A percentile compares a stretch with the other conserved stretches of the same genome.
phyloP scores from a whole-genome alignment of 1,284 basidiomycete species.

The Ustilago trichophora region DNA sequence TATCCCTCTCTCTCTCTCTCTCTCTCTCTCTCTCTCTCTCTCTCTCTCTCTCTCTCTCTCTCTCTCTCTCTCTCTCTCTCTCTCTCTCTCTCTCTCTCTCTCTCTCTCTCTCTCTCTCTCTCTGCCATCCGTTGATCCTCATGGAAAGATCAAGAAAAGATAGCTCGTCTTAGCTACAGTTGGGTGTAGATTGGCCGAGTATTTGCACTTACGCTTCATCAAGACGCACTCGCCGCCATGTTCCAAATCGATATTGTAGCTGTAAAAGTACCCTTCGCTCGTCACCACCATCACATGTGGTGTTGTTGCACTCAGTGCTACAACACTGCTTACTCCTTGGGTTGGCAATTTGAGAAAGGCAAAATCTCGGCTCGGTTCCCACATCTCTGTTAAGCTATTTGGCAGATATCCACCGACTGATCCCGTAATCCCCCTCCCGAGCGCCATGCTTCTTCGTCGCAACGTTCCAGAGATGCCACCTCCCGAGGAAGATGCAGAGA shows the following conservation, averaged over 20 bases:
- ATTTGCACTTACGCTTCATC: too few relatives aligned
- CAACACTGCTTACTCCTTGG: slow-evolving; percentile 71
- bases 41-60: too few relatives aligned
- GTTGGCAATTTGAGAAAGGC: slow-evolving; percentile 89
- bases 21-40: too few relatives aligned
- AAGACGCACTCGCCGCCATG: slow-evolving; percentile 93
- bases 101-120: too few relatives aligned
- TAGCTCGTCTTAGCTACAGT: too few relatives aligned
- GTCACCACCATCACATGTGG: slow-evolving; percentile 98
- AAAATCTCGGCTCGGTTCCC: slow-evolving; percentile 96
- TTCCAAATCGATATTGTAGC: slow-evolving; percentile 94
- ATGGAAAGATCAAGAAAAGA: too few relatives aligned
- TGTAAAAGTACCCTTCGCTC: slow-evolving; percentile 93
- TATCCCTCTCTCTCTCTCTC: too few relatives aligned
- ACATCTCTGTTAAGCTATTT: slow-evolving; percentile 89
- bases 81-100: too few relatives aligned
- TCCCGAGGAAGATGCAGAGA: too few relatives aligned
- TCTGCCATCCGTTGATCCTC: too few relatives aligned
- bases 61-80: too few relatives aligned
- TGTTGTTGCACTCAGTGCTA: slow-evolving; percentile 72
- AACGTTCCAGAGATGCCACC: slow-evolving; percentile 13
- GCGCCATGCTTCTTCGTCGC: slow-evolving; percentile 73
- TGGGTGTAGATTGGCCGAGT: too few relatives aligned
- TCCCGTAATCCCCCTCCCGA: slow-evolving; percentile 49
- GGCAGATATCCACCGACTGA: slow-evolving; percentile 91